phyloP scores from a whole-genome alignment of 768 basidiomycete species.

The Leccinum pellstonianum region DNA sequence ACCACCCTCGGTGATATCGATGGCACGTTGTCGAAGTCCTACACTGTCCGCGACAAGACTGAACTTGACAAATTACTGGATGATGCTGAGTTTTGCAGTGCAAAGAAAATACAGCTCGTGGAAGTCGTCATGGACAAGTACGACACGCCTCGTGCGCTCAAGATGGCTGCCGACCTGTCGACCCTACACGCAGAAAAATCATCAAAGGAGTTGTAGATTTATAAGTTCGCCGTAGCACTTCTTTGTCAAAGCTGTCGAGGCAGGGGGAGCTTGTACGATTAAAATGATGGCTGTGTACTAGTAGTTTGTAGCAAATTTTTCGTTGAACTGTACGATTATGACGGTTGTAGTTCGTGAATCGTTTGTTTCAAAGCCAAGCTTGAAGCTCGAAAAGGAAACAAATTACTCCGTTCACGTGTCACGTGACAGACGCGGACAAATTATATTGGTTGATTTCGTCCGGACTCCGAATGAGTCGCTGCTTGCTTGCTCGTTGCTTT shows the following conservation, averaged over 20 bases:
- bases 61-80: conserved; percentile 71
- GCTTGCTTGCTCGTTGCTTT: neutral
- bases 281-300: neutral
- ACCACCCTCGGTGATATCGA: conserved; percentile 53
- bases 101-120: conserved; percentile 72
- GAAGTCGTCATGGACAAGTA: conserved; percentile 74
- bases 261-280: conserved; percentile 2
- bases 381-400: neutral
- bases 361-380: no score
- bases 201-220: conserved; percentile 15
- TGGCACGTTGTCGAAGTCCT: conserved; percentile 53
- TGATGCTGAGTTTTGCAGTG: conserved; percentile 56
- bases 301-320: neutral
- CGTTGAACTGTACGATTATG: neutral
- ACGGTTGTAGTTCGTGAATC: no score
- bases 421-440: conserved; percentile 31
- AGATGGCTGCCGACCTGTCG: conserved; percentile 46
- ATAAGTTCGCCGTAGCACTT: neutral
- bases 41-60: conserved; percentile 62
- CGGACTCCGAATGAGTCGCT: neutral
- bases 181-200: conserved; percentile 16
- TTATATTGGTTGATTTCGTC: conserved; percentile 4
- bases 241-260: neutral
- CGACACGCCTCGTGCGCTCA: conserved; percentile 69
- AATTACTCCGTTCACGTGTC: conserved; percentile 21